Conservation (phyloP, 129 eudicot genomes). For the Apium graveolens region DNA sequence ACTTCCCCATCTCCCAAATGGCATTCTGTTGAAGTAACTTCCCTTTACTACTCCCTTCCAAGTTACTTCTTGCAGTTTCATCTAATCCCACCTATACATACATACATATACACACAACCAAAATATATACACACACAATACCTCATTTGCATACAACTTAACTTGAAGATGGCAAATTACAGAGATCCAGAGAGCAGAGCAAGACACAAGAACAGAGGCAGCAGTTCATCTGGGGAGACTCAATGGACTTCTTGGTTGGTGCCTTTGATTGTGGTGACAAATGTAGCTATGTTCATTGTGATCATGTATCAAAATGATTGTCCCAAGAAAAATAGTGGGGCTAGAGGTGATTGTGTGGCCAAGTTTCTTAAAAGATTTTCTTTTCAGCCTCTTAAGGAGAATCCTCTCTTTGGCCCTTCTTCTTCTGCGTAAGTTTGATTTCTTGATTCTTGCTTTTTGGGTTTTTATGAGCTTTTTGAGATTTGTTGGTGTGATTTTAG, state of each 20-base stretch:
- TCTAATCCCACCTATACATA: conserved; percentile 9
- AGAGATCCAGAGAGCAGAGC: conserved; percentile 68
- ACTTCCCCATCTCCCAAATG: conserved; percentile 12
- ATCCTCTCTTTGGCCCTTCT: conserved; percentile 95
- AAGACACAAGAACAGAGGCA: conserved; percentile 32
- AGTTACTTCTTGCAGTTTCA: conserved; percentile 15
- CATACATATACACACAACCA: background rate
- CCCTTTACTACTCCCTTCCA: conserved; percentile 19
- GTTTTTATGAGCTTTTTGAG: background rate
- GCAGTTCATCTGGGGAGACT: conserved; percentile 31
- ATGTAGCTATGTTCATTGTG: conserved; percentile 64
- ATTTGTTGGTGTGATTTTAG: background rate
- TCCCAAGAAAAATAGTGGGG: conserved; percentile 44
- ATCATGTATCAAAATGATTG: conserved; percentile 73
- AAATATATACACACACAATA: background rate
- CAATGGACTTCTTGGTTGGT: conserved; percentile 91
- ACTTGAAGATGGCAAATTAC: conserved; percentile 29
- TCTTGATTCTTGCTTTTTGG: background rate
- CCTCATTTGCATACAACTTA: background rate
- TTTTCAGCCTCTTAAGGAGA: conserved; percentile 76
- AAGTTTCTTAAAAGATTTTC: conserved; percentile 78
- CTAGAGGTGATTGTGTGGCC: conserved; percentile 61
- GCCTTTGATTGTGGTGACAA: conserved; percentile 75
- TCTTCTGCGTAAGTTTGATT: conserved; percentile 52
- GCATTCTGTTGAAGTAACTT: conserved; percentile 18